A percentile compares a stretch with the other conserved stretches of the same genome.
phyloP scores from a whole-genome alignment of 495 filamentous ascomycete species.

The Hypoxylon rickii region DNA sequence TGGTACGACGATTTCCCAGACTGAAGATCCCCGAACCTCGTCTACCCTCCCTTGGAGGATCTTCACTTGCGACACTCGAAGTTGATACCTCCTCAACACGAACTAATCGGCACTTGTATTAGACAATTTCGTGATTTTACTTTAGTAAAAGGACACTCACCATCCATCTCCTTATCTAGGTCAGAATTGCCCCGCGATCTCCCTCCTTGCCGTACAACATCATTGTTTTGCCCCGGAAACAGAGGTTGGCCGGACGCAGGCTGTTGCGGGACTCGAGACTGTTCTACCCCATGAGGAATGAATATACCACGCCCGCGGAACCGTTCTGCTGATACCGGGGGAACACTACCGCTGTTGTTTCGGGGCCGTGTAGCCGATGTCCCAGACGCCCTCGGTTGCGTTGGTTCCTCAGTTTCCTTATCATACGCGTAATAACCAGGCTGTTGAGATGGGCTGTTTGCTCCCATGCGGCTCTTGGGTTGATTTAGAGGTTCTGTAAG shows the following conservation, averaged over 20 bases:
- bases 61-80: constrained; percentile 31
- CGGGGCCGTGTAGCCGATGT: constrained; percentile 20
- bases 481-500: constrained; percentile 49
- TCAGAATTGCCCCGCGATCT: constrained; percentile 3
- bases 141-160: constrained; percentile 13
- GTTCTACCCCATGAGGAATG: constrained; percentile 15
- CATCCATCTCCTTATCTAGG: constrained; percentile 26
- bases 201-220: constrained; percentile 2
- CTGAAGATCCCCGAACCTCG: constrained; percentile 31
- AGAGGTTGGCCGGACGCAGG: constrained; percentile 22
- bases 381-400: constrained; percentile 10
- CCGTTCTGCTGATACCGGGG: constrained; percentile 46
- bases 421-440: constrained; percentile 46
- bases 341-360: constrained; percentile 36
- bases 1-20: constrained; percentile 24
- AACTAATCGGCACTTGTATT: constrained; percentile 10
- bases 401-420: constrained; percentile 47
- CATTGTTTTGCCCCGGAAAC: constrained; percentile 14
- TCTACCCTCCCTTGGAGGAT: constrained; percentile 14
- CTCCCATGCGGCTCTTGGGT: constrained; percentile 42
- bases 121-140: neutral
- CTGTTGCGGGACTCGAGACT: constrained; percentile 24
- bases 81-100: constrained; percentile 32
- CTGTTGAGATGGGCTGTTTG: constrained; percentile 42
- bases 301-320: constrained; percentile 41